These are phyloP conservation scores for Bipolaris bicolor DNA, from an alignment of 2,329 filamentous ascomycete species.

Conservation along the genomic window DNA sequence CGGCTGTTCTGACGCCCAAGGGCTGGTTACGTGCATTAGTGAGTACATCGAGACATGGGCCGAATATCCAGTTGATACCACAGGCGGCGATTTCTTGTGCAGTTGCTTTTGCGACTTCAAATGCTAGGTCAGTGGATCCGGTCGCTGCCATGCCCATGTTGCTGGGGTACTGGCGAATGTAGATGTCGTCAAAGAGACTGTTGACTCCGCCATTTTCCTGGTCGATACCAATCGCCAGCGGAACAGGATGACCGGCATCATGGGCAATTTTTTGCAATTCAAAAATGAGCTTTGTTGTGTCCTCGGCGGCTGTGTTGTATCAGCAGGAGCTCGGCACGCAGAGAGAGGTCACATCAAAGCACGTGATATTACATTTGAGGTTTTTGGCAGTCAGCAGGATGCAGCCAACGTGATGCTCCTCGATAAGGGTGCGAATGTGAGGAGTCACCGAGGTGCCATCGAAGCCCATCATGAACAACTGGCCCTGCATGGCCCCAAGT, in stretches of 20 bases:
- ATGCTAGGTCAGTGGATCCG: constrained; percentile 81
- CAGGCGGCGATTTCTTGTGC: constrained; percentile 91
- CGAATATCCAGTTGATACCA: constrained; percentile 94
- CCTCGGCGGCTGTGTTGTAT: constrained; percentile 74
- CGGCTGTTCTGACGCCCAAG: constrained; percentile 84
- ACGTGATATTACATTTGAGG: constrained; percentile 69
- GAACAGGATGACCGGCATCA: constrained; percentile 86
- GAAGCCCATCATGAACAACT: constrained; percentile 84
- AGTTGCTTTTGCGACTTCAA: constrained; percentile 89
- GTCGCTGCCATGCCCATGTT: constrained; percentile 97
- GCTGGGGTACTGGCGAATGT: constrained; percentile 94
- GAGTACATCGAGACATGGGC: constrained; percentile 89
- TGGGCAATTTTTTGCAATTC: constrained; percentile 92
- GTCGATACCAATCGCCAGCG: constrained; percentile 87
- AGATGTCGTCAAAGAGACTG: constrained; percentile 93
- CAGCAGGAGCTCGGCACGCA: constrained; percentile 20
- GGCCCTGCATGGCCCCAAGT: constrained; percentile 66
- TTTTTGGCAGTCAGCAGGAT: constrained; percentile 86
- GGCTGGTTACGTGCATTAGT: constrained; percentile 93
- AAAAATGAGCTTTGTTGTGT: constrained; percentile 85
- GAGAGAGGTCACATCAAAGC: constrained; percentile 11
- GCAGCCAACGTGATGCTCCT: constrained; percentile 85
- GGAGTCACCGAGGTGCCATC: constrained; percentile 84
- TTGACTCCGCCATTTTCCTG: constrained; percentile 99
- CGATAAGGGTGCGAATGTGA: constrained; percentile 80